Evolutionary conservation across 345 rosid species (phyloP), one percentile per base, ranked within the genome.

Genomic region (Cardamine resedifolia): DNA sequence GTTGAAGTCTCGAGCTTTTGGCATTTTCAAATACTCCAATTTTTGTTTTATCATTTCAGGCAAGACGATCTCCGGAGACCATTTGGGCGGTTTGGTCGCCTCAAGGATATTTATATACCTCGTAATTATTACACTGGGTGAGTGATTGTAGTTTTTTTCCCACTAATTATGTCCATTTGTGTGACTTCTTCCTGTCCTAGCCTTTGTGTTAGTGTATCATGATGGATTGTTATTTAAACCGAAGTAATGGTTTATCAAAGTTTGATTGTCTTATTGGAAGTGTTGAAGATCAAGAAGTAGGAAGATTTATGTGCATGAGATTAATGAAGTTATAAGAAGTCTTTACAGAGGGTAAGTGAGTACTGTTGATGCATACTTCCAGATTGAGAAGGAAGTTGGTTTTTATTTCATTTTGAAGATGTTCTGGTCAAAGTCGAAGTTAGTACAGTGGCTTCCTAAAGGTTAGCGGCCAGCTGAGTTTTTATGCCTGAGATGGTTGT

Each of bases 41-140:
- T 11, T 21, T 11, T 21, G 3, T 45, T 43, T n/a, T n/a, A 24
- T 4, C 34, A 47, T 61, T 78, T 50, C 89, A 91, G 97, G 85
- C 87, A 85, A 15, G 96, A 91, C 63, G 97, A 94, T 77, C 82
- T 94, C 1, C 88, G 87, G 7, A 81, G 86, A 59, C 90, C 96
- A 8, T 91, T 94, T 77, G 90, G 86, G 19, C 84, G 71, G 67
- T 89, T 89, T 83, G 97, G 99, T 66, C 91, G 81, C 38, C 81
- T 95, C 31, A 95, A 90, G 84, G 96, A 95, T 70, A 68, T 95
- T 26, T 91, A 89, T 70, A 78, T 95, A 86, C 99, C 99, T 58
- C 88, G 90, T 28, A 96, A 95, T 74, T 91, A 89, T 72, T 78
- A 95, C 72, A 87, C 90, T 39, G 96, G 99, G 92, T 91, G 78